Conservation (phyloP, 75 land plant genomes). For the Cupressus sempervirens region DNA sequence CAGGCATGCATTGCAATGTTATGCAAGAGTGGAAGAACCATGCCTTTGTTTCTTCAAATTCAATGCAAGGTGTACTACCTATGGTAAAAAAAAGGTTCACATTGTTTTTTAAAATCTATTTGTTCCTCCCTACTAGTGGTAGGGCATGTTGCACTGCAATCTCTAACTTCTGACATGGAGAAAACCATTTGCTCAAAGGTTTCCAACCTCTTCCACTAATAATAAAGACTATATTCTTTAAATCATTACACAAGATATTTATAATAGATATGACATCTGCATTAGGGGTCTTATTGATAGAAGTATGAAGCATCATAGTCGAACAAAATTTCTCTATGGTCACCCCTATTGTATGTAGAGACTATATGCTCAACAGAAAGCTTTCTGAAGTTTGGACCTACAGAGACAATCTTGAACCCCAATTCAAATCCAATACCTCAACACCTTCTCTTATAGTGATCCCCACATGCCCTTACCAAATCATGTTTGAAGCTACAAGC, state of each 20-base stretch:
- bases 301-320: constrained; percentile 63
- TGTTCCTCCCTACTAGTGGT: too few species aligned
- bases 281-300: constrained; percentile 50
- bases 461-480: constrained; percentile 59
- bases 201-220: constrained; percentile 62
- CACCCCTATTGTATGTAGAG: constrained; percentile 43
- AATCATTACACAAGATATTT: constrained; percentile 48
- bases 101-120: too few species aligned
- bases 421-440: constrained; percentile 72
- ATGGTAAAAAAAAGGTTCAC: too few species aligned
- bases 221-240: constrained; percentile 54
- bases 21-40: too few species aligned
- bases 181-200: constrained; percentile 53
- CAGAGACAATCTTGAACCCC: constrained; percentile 53
- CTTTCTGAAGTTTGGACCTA: constrained; percentile 58
- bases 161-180: constrained; percentile 52
- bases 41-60: too few species aligned
- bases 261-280: constrained; percentile 46
- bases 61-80: too few species aligned
- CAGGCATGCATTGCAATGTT: too few species aligned
- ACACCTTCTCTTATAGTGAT: constrained; percentile 51
- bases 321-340: constrained; percentile 57
- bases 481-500: constrained; percentile 62
- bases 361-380: constrained; percentile 42
- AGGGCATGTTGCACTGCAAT: constrained; percentile 84